These are phyloP conservation scores for Stephania yunnanensis DNA, from an alignment of 164 flowering plant species.

Conservation along the genomic window DNA sequence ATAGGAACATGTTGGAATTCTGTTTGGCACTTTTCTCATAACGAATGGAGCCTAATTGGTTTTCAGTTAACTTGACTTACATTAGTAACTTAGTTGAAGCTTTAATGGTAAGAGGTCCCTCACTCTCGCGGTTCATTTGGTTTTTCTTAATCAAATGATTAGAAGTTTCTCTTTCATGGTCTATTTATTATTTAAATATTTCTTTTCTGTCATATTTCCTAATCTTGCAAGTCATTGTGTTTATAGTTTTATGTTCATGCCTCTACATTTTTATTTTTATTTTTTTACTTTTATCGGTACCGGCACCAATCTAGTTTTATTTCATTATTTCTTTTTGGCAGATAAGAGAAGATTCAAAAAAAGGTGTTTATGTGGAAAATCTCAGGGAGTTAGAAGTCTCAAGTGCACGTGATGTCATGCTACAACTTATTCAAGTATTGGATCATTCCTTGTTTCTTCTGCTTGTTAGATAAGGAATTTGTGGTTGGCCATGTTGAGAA, in stretches of 20 bases:
- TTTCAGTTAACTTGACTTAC: neutral
- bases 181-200: no score
- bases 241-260: neutral
- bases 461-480: neutral
- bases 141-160: neutral
- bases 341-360: constrained; percentile 87
- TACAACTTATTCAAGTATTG: constrained; percentile 78
- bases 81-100: neutral
- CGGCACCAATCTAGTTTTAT: neutral
- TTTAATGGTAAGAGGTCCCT: neutral
- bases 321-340: constrained; percentile 18
- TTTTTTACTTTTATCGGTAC: neutral
- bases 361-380: constrained; percentile 89
- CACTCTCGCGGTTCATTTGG: neutral
- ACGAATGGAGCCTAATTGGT: neutral
- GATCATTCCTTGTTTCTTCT: neutral
- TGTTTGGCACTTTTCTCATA: neutral
- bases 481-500: neutral
- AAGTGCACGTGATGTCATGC: constrained; percentile 85
- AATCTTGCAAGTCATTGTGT: neutral
- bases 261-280: neutral
- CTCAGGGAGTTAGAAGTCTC: constrained; percentile 80
- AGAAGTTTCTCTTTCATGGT: neutral
- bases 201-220: neutral
- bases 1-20: neutral